Evolutionary conservation across 345 rosid genomes (phyloP).

Genomic region (Camelina laxa): DNA sequence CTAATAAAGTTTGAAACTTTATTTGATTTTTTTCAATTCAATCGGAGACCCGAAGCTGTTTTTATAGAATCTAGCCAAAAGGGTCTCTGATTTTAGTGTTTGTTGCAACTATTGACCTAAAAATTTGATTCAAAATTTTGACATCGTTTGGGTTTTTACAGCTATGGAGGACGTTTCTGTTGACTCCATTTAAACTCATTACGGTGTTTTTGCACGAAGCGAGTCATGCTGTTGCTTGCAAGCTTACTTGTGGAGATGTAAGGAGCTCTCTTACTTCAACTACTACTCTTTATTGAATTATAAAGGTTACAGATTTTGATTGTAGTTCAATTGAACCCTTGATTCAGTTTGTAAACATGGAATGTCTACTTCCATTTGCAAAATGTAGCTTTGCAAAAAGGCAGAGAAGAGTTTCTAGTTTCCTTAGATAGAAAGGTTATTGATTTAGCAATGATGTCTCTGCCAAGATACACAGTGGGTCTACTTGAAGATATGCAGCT

Average conservation of each 20-base stretch:
- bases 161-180: conserved; percentile 92
- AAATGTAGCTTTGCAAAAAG: not conserved
- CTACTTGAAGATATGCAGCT: not conserved
- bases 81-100: conserved; percentile 19
- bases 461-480: not conserved
- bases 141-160: conserved; percentile 28
- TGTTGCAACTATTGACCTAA: conserved; percentile 16
- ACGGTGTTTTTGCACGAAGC: conserved; percentile 96
- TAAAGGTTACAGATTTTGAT: not conserved
- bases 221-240: conserved; percentile 97
- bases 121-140: conserved; percentile 7
- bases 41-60: conserved; percentile 22
- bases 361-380: not conserved
- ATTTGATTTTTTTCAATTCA: conserved; percentile 2
- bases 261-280: conserved; percentile 45
- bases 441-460: not conserved
- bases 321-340: conserved; percentile 5
- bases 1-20: conserved; percentile 28
- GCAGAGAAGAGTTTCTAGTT: not conserved
- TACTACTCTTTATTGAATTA: conserved; percentile 18
- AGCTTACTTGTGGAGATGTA: conserved; percentile 96
- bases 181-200: conserved; percentile 95
- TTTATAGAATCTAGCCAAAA: conserved; percentile 20
- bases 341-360: not conserved
- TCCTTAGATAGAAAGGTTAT: not conserved